These are phyloP conservation scores for Penicillium roqueforti DNA, from an alignment of 495 filamentous ascomycete genomes.

Conservation along the genomic window DNA sequence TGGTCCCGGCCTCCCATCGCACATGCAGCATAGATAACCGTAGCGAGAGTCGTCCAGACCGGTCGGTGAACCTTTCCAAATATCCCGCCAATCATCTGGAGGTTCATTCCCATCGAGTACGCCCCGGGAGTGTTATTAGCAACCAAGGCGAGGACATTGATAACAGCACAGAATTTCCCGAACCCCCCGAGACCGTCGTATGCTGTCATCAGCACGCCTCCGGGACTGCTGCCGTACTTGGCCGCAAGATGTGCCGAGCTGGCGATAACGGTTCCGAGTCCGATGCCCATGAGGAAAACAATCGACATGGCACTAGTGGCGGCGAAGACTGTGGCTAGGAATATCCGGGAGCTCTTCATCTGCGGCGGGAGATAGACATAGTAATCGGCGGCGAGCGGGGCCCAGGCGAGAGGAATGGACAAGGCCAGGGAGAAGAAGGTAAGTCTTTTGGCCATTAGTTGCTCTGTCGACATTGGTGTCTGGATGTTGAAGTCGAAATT, in stretches of 20 bases:
- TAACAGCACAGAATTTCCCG: conserved; percentile 64
- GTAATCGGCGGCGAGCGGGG: conserved; percentile 52
- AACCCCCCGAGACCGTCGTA: conserved; percentile 60
- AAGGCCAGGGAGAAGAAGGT: conserved; percentile 63
- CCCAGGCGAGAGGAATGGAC: conserved; percentile 51
- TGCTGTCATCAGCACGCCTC: conserved; percentile 62
- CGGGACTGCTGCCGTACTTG: conserved; percentile 56
- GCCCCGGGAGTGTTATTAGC: conserved; percentile 66
- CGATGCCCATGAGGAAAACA: conserved; percentile 65
- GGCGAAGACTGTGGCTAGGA: conserved; percentile 48
- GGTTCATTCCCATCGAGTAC: conserved; percentile 68
- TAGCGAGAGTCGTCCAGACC: conserved; percentile 51
- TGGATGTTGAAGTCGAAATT: conserved; percentile 55
- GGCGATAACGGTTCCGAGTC: conserved; percentile 58
- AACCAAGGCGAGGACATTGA: conserved; percentile 65
- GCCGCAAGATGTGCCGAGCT: conserved; percentile 47
- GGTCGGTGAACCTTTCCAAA: conserved; percentile 66
- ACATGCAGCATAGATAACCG: conserved; percentile 41
- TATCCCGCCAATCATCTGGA: conserved; percentile 63
- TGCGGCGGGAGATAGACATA: conserved; percentile 54
- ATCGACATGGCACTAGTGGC: conserved; percentile 49
- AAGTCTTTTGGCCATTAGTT: conserved; percentile 53
- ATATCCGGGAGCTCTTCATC: conserved; percentile 42
- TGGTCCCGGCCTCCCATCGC: conserved; percentile 48
- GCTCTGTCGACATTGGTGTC: conserved; percentile 30